phyloP scores from a whole-genome alignment of 495 filamentous ascomycete genomes.

The Penicillium crystallinum region DNA sequence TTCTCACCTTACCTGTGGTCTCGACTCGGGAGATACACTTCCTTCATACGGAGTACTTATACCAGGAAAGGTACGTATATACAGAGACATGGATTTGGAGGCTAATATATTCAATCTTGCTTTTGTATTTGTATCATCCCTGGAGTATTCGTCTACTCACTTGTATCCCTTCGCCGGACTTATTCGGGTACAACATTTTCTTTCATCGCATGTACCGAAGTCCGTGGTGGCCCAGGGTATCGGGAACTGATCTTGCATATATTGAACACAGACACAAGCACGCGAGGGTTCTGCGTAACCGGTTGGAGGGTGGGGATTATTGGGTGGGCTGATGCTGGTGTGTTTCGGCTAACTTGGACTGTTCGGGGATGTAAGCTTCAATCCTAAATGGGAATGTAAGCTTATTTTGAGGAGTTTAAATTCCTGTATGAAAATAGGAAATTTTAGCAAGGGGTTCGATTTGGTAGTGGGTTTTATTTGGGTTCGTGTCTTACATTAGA shows the following conservation, averaged over 20 bases:
- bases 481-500: neutral
- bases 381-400: neutral
- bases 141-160: too few species aligned
- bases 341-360: neutral
- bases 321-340: neutral
- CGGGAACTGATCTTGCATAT: conserved; percentile 2
- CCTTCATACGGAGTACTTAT: too few species aligned
- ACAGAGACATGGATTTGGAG: too few species aligned
- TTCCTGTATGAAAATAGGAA: neutral
- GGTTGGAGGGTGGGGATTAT: neutral
- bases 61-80: too few species aligned
- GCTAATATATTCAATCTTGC: too few species aligned
- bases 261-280: neutral
- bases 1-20: too few species aligned
- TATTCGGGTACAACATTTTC: neutral
- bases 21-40: too few species aligned
- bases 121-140: too few species aligned
- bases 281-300: neutral
- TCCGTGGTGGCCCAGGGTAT: neutral
- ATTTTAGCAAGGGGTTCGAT: neutral
- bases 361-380: neutral
- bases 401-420: neutral
- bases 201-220: neutral
- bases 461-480: neutral
- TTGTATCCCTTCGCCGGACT: too few species aligned